Percentiles rank a stretch among this genome's conserved stretches.
These are phyloP conservation scores for Cordyceps cateniannulata DNA, from an alignment of 2,329 filamentous ascomycete genomes.

Conservation along the genomic window DNA sequence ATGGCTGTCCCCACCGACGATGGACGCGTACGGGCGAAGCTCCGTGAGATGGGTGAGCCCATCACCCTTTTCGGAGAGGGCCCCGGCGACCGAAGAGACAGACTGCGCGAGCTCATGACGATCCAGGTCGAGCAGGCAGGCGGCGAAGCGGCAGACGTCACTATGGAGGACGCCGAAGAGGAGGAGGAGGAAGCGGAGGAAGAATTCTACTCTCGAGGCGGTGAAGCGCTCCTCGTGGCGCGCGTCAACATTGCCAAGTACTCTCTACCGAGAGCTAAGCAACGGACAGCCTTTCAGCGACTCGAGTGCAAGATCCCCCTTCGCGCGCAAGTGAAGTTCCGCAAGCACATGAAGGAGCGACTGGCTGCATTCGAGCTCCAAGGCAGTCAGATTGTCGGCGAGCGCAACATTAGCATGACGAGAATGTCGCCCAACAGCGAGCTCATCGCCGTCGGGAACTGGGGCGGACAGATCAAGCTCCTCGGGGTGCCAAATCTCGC, in stretches of 20 bases:
- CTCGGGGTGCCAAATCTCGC: conserved; percentile 78
- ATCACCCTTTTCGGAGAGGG: conserved; percentile 93
- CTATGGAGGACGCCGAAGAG: conserved; percentile 52
- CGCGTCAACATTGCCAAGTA: conserved; percentile 74
- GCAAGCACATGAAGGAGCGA: conserved; percentile 80
- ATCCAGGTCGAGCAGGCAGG: conserved; percentile 60
- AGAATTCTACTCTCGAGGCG: conserved; percentile 90
- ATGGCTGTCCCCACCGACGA: conserved; percentile 95
- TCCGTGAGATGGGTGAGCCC: conserved; percentile 86
- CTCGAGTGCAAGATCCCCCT: conserved; percentile 77
- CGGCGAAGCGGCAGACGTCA: conserved; percentile 50
- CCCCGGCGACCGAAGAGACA: conserved; percentile 75
- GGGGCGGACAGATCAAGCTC: conserved; percentile 83
- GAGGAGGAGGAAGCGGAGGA: conserved; percentile 67
- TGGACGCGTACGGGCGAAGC: conserved; percentile 68
- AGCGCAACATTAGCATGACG: conserved; percentile 85
- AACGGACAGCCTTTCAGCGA: conserved; percentile 69
- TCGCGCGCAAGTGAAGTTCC: conserved; percentile 84
- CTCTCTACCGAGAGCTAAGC: conserved; percentile 75
- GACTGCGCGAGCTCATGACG: conserved; percentile 73
- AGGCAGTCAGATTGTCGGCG: conserved; percentile 86
- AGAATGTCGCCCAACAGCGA: conserved; percentile 83
- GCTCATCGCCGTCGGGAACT: conserved; percentile 82
- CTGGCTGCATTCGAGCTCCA: conserved; percentile 82
- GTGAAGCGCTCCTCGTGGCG: conserved; percentile 65